A percentile compares a stretch with the other conserved stretches of the same genome.
Evolutionary conservation across 495 filamentous ascomycete genomes (phyloP).

Genomic region (Aspergillus cristatus): DNA sequence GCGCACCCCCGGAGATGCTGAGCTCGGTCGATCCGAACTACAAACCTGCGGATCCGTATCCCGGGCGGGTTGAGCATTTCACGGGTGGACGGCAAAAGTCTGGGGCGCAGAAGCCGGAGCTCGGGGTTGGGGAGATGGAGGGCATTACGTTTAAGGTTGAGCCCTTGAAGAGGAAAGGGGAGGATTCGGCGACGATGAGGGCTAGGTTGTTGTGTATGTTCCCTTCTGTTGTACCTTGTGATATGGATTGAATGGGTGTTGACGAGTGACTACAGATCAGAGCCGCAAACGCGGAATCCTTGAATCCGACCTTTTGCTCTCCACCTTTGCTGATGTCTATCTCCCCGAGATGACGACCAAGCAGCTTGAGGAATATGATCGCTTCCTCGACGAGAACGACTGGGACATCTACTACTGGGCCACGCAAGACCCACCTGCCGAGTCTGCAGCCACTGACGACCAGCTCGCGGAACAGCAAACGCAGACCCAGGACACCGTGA

Average conservation of each 20-base stretch:
- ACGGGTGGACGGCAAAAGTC: conserved; percentile 50
- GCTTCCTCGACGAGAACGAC: conserved; percentile 96
- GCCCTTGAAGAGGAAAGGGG: conserved; percentile 70
- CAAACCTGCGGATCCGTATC: conserved; percentile 48
- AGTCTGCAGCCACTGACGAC: conserved; percentile 33
- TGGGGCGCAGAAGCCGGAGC: conserved; percentile 49
- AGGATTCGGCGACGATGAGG: conserved; percentile 73
- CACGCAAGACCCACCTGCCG: conserved; percentile 68
- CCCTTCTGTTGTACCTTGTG: not conserved
- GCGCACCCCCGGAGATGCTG: conserved; percentile 52
- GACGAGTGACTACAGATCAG: conserved; percentile 57
- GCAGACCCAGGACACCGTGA: conserved; percentile 19
- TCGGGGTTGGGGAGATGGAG: conserved; percentile 85
- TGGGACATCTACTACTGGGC: conserved; percentile 99
- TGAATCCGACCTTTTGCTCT: conserved; percentile 90
- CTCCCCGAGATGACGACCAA: conserved; percentile 59
- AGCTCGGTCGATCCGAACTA: conserved; percentile 48
- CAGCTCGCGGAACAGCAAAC: too few relatives aligned
- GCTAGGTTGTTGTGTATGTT: conserved; percentile 83
- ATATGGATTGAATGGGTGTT: conserved; percentile 7
- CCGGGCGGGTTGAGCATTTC: conserved; percentile 52
- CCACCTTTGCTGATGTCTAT: conserved; percentile 81
- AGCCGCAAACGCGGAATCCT: conserved; percentile 94
- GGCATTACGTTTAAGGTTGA: conserved; percentile 83
- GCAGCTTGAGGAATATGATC: conserved; percentile 78